Conservation (phyloP, 257 asterid species). For the Nicotiana benthamiana region DNA sequence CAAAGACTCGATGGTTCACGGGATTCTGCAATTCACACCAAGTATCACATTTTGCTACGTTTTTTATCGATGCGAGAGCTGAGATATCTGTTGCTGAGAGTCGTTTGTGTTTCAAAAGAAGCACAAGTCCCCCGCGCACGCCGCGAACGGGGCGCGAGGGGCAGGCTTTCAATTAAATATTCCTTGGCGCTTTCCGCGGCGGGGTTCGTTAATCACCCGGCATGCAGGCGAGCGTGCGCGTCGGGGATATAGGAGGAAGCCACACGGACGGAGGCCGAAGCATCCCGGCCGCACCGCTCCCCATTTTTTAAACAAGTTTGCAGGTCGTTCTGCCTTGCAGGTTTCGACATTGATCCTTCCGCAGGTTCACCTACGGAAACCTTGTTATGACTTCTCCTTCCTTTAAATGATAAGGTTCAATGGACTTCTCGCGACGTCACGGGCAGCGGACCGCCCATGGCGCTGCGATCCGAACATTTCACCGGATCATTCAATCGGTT, state of each 20-base stretch:
- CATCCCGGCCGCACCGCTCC: no score
- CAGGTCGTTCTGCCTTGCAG: not conserved
- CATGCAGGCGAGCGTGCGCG: no score
- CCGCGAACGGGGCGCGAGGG: no score
- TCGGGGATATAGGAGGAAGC: no score
- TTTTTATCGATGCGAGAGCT: slow-evolving; percentile 48
- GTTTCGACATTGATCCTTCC: slow-evolving; percentile 18
- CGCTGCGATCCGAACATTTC: slow-evolving; percentile 7
- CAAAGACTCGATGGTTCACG: no score
- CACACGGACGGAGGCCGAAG: no score
- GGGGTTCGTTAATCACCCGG: no score
- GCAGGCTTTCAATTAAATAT: no score
- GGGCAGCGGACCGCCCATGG: not conserved
- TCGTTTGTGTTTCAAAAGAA: slow-evolving; percentile 1
- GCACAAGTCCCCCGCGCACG: no score
- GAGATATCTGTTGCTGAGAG: slow-evolving; percentile 29
- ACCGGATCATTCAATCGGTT: slow-evolving; percentile 4
- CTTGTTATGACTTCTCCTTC: slow-evolving; percentile 15
- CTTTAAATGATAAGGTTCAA: slow-evolving; percentile 7
- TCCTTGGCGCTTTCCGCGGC: no score
- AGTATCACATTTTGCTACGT: not conserved
- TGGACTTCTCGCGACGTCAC: not conserved
- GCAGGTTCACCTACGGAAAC: slow-evolving; percentile 24
- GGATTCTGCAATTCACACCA: no score
- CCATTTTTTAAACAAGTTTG: no score